phyloP scores from a whole-genome alignment of 345 rosid species.

The Geranium rotundifolium region DNA sequence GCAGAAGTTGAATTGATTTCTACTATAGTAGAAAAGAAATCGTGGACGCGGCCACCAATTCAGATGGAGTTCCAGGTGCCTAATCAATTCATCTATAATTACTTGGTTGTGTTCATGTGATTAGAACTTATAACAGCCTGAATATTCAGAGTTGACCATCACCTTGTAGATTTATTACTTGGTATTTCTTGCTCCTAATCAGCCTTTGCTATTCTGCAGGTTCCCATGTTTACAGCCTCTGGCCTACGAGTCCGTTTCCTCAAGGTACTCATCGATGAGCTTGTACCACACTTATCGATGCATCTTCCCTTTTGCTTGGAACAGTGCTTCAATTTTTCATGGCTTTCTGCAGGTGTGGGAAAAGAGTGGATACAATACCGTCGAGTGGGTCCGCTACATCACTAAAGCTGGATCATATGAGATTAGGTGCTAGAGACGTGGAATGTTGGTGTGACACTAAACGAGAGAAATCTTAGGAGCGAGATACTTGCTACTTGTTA shows the following conservation, averaged over 20 bases:
- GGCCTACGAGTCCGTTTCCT: slow-evolving; percentile 96
- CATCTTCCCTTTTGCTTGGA: not conserved
- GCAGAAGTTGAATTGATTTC: slow-evolving; percentile 96
- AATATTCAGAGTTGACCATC: not conserved
- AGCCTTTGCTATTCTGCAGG: slow-evolving; percentile 32
- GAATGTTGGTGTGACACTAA: slow-evolving; percentile 3
- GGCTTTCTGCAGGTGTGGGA: slow-evolving; percentile 74
- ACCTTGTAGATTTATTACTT: not conserved
- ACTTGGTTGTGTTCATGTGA: not conserved
- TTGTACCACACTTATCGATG: not conserved
- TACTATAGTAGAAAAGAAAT: slow-evolving; percentile 86
- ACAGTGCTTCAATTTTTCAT: slow-evolving; percentile 8
- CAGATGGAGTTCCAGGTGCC: slow-evolving; percentile 98
- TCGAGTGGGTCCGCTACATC: slow-evolving; percentile 96
- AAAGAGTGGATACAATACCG: slow-evolving; percentile 97
- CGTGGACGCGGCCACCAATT: slow-evolving; percentile 95
- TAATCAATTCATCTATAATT: slow-evolving; percentile 4
- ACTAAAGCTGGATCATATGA: slow-evolving; percentile 97
- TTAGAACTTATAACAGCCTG: not conserved
- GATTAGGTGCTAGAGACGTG: slow-evolving; percentile 68
- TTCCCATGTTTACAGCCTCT: slow-evolving; percentile 98
- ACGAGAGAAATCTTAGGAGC: not conserved
- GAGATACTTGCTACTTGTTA: not conserved
- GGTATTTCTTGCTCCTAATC: not conserved
- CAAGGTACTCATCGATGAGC: too few species aligned